A percentile compares a stretch with the other conserved stretches of the same genome.
Conservation (phyloP, 2,329 filamentous ascomycete genomes). For the Phialophora tarda region DNA sequence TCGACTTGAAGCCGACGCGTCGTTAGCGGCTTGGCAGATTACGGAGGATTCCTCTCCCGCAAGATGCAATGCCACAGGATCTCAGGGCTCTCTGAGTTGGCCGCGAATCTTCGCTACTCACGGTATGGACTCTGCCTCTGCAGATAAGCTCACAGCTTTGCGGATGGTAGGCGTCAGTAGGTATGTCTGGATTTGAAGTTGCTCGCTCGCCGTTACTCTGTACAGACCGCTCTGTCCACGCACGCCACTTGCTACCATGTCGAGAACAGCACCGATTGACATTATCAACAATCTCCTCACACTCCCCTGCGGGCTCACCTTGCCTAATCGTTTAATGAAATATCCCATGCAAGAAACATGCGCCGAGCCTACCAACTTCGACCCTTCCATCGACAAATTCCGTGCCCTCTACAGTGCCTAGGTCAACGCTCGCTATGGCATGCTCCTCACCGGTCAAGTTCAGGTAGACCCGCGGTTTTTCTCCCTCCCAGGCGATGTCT, state of each 20-base stretch:
- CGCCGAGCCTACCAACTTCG: constrained; percentile 18
- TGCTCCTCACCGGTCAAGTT: constrained; percentile 1
- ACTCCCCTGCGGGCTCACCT: constrained; percentile 60
- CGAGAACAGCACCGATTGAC: background rate
- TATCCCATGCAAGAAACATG: constrained; percentile 33
- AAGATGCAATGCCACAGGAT: background rate
- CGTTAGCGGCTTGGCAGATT: background rate
- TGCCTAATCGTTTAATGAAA: constrained; percentile 62
- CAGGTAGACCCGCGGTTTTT: background rate
- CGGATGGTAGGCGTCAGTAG: background rate
- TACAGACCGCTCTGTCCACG: background rate
- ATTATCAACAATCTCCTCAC: constrained; percentile 40
- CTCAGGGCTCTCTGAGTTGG: too few species aligned
- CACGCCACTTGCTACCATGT: background rate
- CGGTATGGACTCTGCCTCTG: background rate
- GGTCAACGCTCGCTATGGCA: constrained; percentile 21
- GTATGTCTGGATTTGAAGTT: background rate
- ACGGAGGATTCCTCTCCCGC: background rate
- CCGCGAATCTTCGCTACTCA: background rate
- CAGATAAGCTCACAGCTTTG: background rate
- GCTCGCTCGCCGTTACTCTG: background rate
- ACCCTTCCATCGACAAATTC: constrained; percentile 23
- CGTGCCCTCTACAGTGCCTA: constrained; percentile 18
- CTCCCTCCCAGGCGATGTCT: background rate
- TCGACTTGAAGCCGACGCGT: background rate